Percentiles rank a stretch among this genome's conserved stretches.
phyloP scores from a whole-genome alignment of 1,139 yeast genomes.

The Scheffersomyces stambukii region DNA sequence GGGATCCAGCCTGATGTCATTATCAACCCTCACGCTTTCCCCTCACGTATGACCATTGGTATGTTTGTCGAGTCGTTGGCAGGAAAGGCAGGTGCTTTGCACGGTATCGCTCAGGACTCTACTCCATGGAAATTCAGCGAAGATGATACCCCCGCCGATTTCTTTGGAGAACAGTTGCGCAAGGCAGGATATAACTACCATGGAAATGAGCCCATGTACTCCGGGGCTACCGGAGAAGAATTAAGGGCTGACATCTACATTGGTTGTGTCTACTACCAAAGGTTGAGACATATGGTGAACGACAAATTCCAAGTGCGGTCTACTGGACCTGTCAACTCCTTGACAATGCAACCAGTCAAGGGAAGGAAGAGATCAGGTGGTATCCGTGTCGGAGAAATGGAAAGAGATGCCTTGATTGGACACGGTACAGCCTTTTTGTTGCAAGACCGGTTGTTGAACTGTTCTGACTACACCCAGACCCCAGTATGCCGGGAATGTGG shows the following conservation, averaged over 20 bases:
- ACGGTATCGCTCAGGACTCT: conserved; percentile 95
- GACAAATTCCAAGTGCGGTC: conserved; percentile 99
- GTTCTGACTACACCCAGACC: conserved; percentile 93
- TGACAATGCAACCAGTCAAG: conserved; percentile 99
- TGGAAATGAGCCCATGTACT: conserved; percentile 98
- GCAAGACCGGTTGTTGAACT: conserved; percentile 92
- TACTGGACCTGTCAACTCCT: conserved; percentile 94
- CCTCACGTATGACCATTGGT: conserved; percentile 99
- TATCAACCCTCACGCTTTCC: conserved; percentile 98
- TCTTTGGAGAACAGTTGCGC: conserved; percentile 87
- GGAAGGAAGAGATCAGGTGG: conserved; percentile 99
- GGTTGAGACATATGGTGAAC: conserved; percentile 99
- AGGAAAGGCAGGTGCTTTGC: conserved; percentile 97
- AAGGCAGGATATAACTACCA: conserved; percentile 94
- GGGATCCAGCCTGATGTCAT: conserved; percentile 98
- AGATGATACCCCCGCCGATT: conserved; percentile 93
- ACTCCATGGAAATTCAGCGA: conserved; percentile 96
- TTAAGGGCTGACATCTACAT: conserved; percentile 91
- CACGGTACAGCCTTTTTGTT: conserved; percentile 97
- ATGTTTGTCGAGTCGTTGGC: conserved; percentile 98
- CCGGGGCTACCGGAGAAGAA: conserved; percentile 98
- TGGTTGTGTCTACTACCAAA: conserved; percentile 96
- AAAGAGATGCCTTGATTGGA: conserved; percentile 97
- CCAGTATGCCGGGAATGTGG: conserved; percentile 92
- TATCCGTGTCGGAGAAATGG: conserved; percentile 99